Conservation (phyloP, 2,329 filamentous ascomycete genomes). For the Trichoderma afroharzianum region DNA sequence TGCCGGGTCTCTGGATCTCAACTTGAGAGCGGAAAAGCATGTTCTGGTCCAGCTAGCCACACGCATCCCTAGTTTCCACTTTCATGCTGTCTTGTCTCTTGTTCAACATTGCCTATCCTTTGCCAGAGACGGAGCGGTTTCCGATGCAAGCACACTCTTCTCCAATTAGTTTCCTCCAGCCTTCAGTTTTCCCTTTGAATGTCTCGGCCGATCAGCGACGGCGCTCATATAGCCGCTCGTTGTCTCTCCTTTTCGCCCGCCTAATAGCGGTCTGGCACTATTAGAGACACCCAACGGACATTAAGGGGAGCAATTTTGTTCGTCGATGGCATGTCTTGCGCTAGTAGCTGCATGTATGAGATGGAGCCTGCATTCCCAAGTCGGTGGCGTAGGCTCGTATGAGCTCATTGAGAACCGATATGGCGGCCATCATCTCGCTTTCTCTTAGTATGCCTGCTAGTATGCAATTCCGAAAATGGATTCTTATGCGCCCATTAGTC, state of each 20-base stretch:
- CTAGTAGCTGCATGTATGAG: slow-evolving; percentile 4
- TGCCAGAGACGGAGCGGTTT: not conserved
- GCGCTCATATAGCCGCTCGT: not conserved
- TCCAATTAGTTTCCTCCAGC: not conserved
- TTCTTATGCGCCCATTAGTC: not conserved
- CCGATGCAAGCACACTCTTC: not conserved
- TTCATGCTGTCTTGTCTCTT: slow-evolving; percentile 8
- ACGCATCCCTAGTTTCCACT: not conserved
- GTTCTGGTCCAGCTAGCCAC: slow-evolving; percentile 16
- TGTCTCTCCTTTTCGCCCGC: not conserved
- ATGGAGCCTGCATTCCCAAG: not conserved
- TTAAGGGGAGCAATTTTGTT: not conserved
- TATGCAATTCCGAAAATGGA: not conserved
- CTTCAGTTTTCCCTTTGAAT: not conserved
- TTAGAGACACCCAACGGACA: not conserved
- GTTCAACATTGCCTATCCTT: not conserved
- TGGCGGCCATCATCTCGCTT: not conserved
- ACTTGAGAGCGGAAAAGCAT: not conserved
- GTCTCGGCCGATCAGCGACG: slow-evolving; percentile 1
- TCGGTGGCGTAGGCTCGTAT: not conserved
- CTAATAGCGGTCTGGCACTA: not conserved
- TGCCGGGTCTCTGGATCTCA: slow-evolving; percentile 7
- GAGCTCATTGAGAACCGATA: not conserved
- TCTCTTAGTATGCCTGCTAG: not conserved
- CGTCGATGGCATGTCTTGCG: not conserved